Evolutionary conservation across 352 stramenopile genomes (phyloP).

Genomic region (Pythium myriotylum): DNA sequence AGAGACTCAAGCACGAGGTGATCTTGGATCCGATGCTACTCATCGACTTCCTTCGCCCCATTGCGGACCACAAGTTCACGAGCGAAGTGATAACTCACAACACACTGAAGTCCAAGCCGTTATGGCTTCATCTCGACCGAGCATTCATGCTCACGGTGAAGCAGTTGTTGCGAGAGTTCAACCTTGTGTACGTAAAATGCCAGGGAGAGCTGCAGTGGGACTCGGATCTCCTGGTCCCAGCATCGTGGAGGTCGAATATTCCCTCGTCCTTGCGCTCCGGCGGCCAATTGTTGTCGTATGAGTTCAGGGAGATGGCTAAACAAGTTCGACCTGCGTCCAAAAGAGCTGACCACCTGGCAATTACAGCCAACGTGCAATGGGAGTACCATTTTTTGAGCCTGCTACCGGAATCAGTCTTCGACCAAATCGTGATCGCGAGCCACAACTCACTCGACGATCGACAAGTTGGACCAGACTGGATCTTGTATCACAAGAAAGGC

Average conservation of each 20-base stretch:
- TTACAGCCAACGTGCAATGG: slow-evolving; percentile 16
- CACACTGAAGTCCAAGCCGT: not conserved
- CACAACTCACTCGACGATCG: slow-evolving; percentile 1
- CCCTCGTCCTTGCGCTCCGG: slow-evolving; percentile 6
- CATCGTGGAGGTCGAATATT: slow-evolving; percentile 3
- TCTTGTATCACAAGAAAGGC: slow-evolving; percentile 3
- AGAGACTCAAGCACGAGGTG: slow-evolving; percentile 4
- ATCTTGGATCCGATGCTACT: slow-evolving; percentile 16
- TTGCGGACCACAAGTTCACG: slow-evolving; percentile 6
- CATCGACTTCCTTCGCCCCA: slow-evolving; percentile 22
- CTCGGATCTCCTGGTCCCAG: slow-evolving; percentile 15
- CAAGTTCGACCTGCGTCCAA: no score
- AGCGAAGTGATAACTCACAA: not conserved
- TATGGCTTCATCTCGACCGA: slow-evolving; percentile 8
- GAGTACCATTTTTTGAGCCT: slow-evolving; percentile 29
- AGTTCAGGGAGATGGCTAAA: not conserved
- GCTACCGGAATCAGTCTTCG: slow-evolving; percentile 27
- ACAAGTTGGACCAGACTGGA: not conserved
- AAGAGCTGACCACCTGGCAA: no score
- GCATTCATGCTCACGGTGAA: slow-evolving; percentile 26
- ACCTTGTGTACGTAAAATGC: slow-evolving; percentile 14
- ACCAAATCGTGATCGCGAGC: slow-evolving; percentile 25
- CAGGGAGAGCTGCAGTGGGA: slow-evolving; percentile 8
- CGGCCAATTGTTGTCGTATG: not conserved
- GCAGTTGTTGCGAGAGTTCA: slow-evolving; percentile 18